Percentiles rank a stretch among this genome's conserved stretches.
Evolutionary conservation across 179 eudicot genomes (phyloP).

Genomic region (Silene vulgaris): DNA sequence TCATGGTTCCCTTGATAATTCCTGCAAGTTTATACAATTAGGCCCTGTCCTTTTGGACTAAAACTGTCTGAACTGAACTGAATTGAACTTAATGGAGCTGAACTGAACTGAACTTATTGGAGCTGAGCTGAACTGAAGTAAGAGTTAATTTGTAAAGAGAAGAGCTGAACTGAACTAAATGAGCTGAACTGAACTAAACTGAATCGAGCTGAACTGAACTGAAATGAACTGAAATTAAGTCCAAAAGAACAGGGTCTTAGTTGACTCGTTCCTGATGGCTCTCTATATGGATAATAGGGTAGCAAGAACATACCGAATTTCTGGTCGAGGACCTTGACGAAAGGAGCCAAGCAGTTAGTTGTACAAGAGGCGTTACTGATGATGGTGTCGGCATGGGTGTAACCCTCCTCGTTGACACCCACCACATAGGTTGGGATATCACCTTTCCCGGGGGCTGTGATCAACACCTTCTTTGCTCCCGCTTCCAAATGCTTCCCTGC

Average conservation of each 20-base stretch:
- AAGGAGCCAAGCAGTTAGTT: slow-evolving; percentile 97
- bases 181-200: too few relatives aligned
- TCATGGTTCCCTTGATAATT: slow-evolving; percentile 97
- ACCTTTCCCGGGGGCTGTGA: slow-evolving; percentile 95
- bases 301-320: slow-evolving; percentile 21
- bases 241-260: too few relatives aligned
- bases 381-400: slow-evolving; percentile 53
- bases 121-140: background rate
- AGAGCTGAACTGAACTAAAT: too few relatives aligned
- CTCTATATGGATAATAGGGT: too few relatives aligned
- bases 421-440: slow-evolving; percentile 96
- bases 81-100: too few relatives aligned
- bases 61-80: too few relatives aligned
- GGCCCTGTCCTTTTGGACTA: too few relatives aligned
- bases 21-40: slow-evolving; percentile 32
- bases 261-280: too few relatives aligned
- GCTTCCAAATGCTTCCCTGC: slow-evolving; percentile 91
- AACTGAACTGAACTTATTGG: too few relatives aligned
- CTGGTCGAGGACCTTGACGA: slow-evolving; percentile 94
- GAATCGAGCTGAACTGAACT: too few relatives aligned
- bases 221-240: too few relatives aligned
- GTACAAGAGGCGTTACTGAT: slow-evolving; percentile 98
- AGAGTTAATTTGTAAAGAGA: too few relatives aligned
- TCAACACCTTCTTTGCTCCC: slow-evolving; percentile 92
- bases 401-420: slow-evolving; percentile 74